Conservation (phyloP, 1,284 basidiomycete species). For the Boletus mariae region DNA sequence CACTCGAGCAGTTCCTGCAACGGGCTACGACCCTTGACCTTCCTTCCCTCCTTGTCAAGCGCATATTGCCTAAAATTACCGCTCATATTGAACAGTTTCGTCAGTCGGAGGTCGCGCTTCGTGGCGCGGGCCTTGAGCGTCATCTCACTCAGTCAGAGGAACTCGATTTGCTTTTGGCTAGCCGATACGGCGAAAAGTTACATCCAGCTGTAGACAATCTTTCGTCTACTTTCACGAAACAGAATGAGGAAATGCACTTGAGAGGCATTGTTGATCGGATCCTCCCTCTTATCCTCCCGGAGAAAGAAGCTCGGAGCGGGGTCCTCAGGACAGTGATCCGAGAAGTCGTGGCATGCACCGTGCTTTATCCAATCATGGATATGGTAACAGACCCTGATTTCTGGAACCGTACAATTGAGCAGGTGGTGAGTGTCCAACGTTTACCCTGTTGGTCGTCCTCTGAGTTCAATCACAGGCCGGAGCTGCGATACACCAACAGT, state of each 20-base stretch:
- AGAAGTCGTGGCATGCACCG: conserved; percentile 80
- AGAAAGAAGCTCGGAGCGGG: conserved; percentile 67
- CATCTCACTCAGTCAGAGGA: conserved; percentile 83
- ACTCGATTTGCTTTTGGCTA: conserved; percentile 79
- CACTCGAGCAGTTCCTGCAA: conserved; percentile 55
- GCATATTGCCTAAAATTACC: conserved; percentile 83
- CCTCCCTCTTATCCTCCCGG: conserved; percentile 72
- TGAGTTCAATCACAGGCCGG: conserved; percentile 56
- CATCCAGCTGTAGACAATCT: conserved; percentile 83
- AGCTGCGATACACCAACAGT: conserved; percentile 88
- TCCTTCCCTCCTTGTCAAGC: conserved; percentile 75
- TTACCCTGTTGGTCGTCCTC: not conserved
- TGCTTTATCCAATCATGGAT: conserved; percentile 85
- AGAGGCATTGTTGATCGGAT: conserved; percentile 66
- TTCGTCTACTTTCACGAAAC: conserved; percentile 83
- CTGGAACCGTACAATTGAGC: conserved; percentile 91
- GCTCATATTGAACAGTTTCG: conserved; percentile 87
- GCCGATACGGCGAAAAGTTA: conserved; percentile 67
- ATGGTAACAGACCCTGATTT: conserved; percentile 94
- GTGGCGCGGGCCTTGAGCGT: conserved; percentile 72
- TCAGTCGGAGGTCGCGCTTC: conserved; percentile 82
- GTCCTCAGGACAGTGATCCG: conserved; percentile 72
- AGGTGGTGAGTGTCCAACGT: conserved; percentile 58
- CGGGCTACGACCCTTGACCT: conserved; percentile 66
- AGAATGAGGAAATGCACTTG: conserved; percentile 86